Evolutionary conservation across 2,329 filamentous ascomycete genomes (phyloP), one percentile per base, ranked within the genome.

Genomic region (Coniella lustricola): DNA sequence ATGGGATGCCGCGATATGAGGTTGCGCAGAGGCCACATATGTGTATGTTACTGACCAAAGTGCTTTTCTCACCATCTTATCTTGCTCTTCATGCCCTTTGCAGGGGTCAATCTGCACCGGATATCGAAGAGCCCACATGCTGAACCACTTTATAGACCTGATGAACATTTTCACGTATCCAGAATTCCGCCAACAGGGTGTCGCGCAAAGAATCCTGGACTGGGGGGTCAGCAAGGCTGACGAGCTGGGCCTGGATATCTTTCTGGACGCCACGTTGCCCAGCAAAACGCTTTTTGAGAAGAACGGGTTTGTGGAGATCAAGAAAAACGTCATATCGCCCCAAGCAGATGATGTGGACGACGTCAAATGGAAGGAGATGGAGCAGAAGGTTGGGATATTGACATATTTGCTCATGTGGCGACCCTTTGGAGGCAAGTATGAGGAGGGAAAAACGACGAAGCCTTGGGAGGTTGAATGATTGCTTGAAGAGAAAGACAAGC

Each of bases 321-420:
- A 60, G 16, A 46, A 59, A 41, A 59, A 59, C 21, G 20, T 57
- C 18, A 60, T 39, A 25, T 35, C 53, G 13, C 59, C 58, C 1
- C 16, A 33, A 14, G 59, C 50, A 3, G 52, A 57, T 2, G 39
- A 43, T 7, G 56, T 56, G 2, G 58, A 62, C 39, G 56, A 58
- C 2, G 25, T 29, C 25, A 33, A 47, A 3, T 61, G 59, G 58
- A 57, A 55, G 34, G 53, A 56, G 25, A 34, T 54, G 0, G 69
- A 74, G 34, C 60, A 67, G 2, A 66, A 71, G 54, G 66, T 73
- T 17, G 62, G 67, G 1, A 64, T 64, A 1, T 56, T 55, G n/a
- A 56, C 53, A 3, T 59, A 49, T n/a, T 57, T 47, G 45, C 46
- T 56, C n/a, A 59, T 59, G 57, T 51, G 52, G 50, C 50, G 51